Evolutionary conservation across 2,329 filamentous ascomycete species (phyloP).

Genomic region (Monosporascus cannonballus): DNA sequence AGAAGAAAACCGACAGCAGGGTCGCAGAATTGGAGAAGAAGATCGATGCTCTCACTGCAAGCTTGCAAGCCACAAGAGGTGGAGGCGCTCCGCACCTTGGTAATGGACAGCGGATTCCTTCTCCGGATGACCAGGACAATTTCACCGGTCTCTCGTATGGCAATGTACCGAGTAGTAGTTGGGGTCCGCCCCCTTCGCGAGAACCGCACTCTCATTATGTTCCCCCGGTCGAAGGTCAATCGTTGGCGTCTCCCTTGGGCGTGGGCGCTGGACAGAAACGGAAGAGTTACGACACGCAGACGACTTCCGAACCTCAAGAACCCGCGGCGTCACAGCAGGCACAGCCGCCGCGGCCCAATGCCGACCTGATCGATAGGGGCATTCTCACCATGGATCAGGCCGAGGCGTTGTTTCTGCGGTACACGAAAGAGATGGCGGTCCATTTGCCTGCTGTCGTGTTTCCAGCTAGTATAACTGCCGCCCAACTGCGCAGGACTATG

Average conservation of each 20-base stretch:
- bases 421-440: conserved; percentile 51
- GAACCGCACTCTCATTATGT: conserved; percentile 10
- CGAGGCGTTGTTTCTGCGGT: conserved; percentile 48
- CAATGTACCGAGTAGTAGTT: conserved; percentile 11
- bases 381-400: conserved; percentile 52
- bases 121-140: conserved; percentile 14
- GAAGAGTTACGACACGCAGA: conserved; percentile 27
- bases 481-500: conserved; percentile 50
- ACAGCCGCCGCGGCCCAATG: conserved; percentile 16
- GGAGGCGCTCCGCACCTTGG: conserved; percentile 3
- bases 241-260: conserved; percentile 7
- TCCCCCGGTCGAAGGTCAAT: conserved; percentile 9
- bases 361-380: conserved; percentile 53
- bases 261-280: conserved; percentile 33
- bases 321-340: conserved; percentile 11
- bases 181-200: conserved; percentile 15
- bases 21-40: conserved; percentile 90
- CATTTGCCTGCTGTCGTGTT: conserved; percentile 61
- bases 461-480: conserved; percentile 43
- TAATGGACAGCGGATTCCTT: background rate
- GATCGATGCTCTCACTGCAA: conserved; percentile 82
- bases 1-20: conserved; percentile 86
- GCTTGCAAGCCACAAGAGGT: conserved; percentile 53
- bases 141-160: conserved; percentile 2
- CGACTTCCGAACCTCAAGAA: conserved; percentile 14